Evolutionary conservation across 116 monocot genomes (phyloP), one percentile per base, ranked within the genome.

Genomic region (Cymodocea nodosa): DNA sequence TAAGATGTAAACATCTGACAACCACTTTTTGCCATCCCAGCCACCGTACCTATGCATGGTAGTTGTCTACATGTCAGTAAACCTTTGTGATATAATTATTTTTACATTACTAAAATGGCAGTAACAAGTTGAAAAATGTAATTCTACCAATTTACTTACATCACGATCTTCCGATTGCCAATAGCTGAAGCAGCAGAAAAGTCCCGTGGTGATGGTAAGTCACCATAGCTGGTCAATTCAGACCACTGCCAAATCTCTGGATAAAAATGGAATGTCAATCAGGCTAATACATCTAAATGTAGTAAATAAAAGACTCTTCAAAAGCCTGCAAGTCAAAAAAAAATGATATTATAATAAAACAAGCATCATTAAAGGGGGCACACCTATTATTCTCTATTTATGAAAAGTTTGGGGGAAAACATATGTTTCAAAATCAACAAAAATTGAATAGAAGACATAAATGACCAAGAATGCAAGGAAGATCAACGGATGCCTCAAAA

Each of bases 181-280:
- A 91, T 84, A 44, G 97, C 85, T 70, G 97, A 84, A 69, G 85
- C 85, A 71, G 97, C 80, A 80, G 97, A 71, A 77, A 97, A 97
- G 66, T 97, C 97, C 60, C 97, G 65, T 57, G 88, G 80, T 64
- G 91, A 88, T 71, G 97, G 97, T 74, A 97, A 78, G 79, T 97
- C 91, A 73, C 97, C 97, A 82, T 72, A 97, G 71, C 86, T 76
- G 17, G 91, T 97, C 23, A 97, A 69, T 63, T 97, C 97, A 56
- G 91, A 97, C 97, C 97, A 97, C 62, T 97, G 91, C 97, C 97
- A 97, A 71, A 87, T 83, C 65, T 97, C 97, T 97, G 71, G 51
- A 20, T 65, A 62, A 37, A n/a, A 61, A 57, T 12, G 22, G 13
- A 63, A 54, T 55, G 10, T 44, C 11, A 44, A 11, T 2, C 44